Evolutionary conservation across 176 grass and related monocot species (phyloP).

Genomic region (Eragrostis nindensis): DNA sequence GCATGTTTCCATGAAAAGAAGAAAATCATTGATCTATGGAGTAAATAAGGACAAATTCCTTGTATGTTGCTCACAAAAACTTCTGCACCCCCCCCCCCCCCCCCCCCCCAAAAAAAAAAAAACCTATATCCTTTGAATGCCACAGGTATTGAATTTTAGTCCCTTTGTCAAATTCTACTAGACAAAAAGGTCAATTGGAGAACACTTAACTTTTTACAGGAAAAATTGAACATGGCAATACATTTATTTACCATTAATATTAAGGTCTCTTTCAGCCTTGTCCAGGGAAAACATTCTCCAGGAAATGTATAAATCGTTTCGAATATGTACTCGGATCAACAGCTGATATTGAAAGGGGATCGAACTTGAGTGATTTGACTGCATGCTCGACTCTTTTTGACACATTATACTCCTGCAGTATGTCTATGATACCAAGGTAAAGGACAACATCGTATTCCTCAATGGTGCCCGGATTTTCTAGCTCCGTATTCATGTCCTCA

Average conservation of each 20-base stretch:
- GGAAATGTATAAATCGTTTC: conserved; percentile 79
- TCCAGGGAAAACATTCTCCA: conserved; percentile 80
- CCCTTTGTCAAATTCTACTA: no score
- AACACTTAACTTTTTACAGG: not conserved
- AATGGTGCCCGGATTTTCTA: conserved; percentile 41
- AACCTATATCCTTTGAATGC: no score
- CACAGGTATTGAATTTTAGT: no score
- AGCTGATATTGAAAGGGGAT: conserved; percentile 81
- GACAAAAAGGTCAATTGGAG: not conserved
- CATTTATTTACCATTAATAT: conserved; percentile 26
- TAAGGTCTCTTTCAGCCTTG: conserved; percentile 31
- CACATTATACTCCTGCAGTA: conserved; percentile 85
- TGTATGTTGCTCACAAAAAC: no score
- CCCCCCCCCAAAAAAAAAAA: no score
- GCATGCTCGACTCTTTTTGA: conserved; percentile 86
- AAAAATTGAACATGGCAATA: not conserved
- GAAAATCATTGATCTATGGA: no score
- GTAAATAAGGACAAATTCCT: no score
- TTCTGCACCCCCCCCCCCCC: no score
- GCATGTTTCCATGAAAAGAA: no score
- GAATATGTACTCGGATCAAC: conserved; percentile 76
- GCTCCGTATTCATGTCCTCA: conserved; percentile 39
- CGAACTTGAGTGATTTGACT: conserved; percentile 87
- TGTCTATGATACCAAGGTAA: conserved; percentile 97
- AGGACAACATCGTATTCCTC: conserved; percentile 88